A percentile compares a stretch with the other conserved stretches of the same genome.
Evolutionary conservation across 116 monocot genomes (phyloP).

Genomic region (Papilionanthe hybrid): DNA sequence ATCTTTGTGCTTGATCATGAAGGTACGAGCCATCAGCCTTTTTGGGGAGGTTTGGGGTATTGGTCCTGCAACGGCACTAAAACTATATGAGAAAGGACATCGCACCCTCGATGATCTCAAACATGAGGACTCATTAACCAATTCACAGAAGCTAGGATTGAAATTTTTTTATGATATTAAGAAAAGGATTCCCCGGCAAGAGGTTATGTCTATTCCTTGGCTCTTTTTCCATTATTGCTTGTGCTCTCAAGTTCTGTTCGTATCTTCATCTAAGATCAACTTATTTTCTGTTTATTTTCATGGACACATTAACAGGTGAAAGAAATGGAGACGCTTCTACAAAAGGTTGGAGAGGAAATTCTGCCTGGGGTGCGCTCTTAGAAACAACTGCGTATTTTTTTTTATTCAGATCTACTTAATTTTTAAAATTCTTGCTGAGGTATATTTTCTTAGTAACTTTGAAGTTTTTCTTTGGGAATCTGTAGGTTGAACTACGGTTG

Average conservation of each 20-base stretch:
- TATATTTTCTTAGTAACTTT: not conserved
- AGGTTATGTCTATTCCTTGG: conserved; percentile 32
- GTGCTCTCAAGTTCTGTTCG: not conserved
- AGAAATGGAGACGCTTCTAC: conserved; percentile 85
- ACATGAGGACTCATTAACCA: conserved; percentile 66
- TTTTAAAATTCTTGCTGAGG: not conserved
- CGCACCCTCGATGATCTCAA: conserved; percentile 69
- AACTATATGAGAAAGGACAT: conserved; percentile 90
- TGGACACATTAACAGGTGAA: conserved; percentile 39
- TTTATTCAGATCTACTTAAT: not conserved
- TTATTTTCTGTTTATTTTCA: not conserved
- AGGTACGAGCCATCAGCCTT: conserved; percentile 68
- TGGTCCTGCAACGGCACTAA: conserved; percentile 94
- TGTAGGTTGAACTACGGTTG: not conserved
- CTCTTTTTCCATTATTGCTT: not conserved
- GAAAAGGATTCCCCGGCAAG: conserved; percentile 76
- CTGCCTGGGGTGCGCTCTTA: conserved; percentile 58
- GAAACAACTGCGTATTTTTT: conserved; percentile 7
- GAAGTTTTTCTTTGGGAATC: not conserved
- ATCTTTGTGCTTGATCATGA: conserved; percentile 13
- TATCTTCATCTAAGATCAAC: conserved; percentile 1
- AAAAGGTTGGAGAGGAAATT: conserved; percentile 56
- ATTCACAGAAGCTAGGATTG: conserved; percentile 73
- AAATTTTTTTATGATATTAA: conserved; percentile 76
- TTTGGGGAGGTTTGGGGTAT: conserved; percentile 99